These are phyloP conservation scores for Trichophyton schoenleinii DNA, from an alignment of 2,329 filamentous ascomycete genomes.

Conservation along the genomic window DNA sequence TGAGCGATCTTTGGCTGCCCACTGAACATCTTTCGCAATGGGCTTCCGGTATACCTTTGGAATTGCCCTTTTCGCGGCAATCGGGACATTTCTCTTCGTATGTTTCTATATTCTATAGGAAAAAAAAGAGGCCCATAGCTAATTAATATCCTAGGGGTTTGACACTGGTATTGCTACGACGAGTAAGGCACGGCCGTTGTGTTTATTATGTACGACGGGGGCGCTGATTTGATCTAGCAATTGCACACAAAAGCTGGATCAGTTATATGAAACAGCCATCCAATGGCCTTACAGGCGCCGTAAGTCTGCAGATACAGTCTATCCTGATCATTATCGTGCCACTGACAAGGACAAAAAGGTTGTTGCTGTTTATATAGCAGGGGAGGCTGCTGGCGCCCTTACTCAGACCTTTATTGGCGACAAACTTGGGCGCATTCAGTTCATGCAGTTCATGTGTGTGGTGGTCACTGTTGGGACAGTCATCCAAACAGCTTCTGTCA, in stretches of 20 bases:
- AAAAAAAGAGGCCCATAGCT: background rate
- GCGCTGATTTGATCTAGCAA: conserved; percentile 28
- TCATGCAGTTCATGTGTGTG: conserved; percentile 43
- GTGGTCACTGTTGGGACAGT: conserved; percentile 43
- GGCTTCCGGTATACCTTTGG: conserved; percentile 37
- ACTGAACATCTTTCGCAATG: background rate
- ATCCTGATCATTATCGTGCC: background rate
- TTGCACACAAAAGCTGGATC: conserved; percentile 48
- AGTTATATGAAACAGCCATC: conserved; percentile 47
- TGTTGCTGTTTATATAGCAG: conserved; percentile 48
- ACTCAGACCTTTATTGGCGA: conserved; percentile 44
- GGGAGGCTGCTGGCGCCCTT: conserved; percentile 44
- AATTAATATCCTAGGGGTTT: conserved; percentile 36
- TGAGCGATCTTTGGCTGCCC: background rate
- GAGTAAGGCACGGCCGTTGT: conserved; percentile 26
- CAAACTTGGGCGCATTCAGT: conserved; percentile 40
- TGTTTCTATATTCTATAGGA: conserved; percentile 12
- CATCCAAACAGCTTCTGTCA: conserved; percentile 43
- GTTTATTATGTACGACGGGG: background rate
- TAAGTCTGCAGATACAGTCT: conserved; percentile 17
- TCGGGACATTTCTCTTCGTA: conserved; percentile 49
- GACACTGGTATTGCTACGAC: conserved; percentile 50
- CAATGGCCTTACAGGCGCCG: conserved; percentile 43
- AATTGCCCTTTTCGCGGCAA: conserved; percentile 45
- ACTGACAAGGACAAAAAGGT: conserved; percentile 24